These are phyloP conservation scores for Cornus suecica DNA, from an alignment of 148 eudicot genomes.

Conservation along the genomic window DNA sequence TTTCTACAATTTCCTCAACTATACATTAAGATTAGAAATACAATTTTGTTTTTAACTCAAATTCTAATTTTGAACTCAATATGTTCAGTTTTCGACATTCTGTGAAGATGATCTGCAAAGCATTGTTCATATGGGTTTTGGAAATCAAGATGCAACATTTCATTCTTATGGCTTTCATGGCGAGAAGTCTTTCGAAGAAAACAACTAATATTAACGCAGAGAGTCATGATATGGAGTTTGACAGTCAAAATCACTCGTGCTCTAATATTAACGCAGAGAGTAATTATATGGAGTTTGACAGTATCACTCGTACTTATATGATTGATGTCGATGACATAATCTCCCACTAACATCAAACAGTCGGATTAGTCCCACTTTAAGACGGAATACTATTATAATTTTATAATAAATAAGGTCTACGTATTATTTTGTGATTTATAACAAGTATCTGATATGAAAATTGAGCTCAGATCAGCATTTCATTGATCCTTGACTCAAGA, in stretches of 20 bases:
- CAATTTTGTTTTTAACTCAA: background rate
- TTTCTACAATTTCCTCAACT: background rate
- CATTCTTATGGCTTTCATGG: conserved; percentile 37
- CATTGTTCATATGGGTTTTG: conserved; percentile 72
- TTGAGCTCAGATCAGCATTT: conserved; percentile 52
- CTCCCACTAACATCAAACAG: no score
- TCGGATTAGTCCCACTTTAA: no score
- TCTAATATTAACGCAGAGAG: no score
- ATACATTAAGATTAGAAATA: no score
- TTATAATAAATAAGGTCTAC: background rate
- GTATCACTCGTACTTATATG: no score
- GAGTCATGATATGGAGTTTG: no score
- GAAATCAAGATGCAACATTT: conserved; percentile 20
- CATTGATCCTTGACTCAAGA: conserved; percentile 27
- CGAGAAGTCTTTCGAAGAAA: no score
- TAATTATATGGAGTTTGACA: no score
- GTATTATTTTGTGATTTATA: background rate
- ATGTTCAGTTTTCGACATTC: conserved; percentile 48
- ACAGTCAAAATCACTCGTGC: no score
- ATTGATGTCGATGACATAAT: no score
- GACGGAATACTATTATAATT: no score
- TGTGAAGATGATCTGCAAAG: conserved; percentile 80
- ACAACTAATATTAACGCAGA: no score
- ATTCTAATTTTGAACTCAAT: background rate
- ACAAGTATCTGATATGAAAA: conserved; percentile 45